These are phyloP conservation scores for Coniochaeta ligniaria DNA, from an alignment of 2,329 filamentous ascomycete species.

Conservation along the genomic window DNA sequence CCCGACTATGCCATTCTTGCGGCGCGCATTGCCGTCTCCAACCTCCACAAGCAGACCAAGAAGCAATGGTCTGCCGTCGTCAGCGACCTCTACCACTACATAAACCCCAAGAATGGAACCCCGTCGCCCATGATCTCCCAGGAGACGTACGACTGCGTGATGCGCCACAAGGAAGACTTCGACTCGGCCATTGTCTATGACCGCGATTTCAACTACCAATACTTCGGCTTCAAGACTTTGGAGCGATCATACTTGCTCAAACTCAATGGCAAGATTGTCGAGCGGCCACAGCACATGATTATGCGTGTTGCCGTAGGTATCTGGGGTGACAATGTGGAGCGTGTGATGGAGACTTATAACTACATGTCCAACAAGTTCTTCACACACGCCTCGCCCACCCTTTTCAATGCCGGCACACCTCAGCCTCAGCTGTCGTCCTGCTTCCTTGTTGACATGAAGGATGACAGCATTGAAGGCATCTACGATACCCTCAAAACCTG, in stretches of 20 bases:
- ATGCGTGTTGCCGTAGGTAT: constrained; percentile 99
- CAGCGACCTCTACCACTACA: constrained; percentile 87
- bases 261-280: constrained; percentile 90
- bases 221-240: constrained; percentile 98
- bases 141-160: constrained; percentile 83
- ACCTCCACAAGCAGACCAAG: constrained; percentile 99
- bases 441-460: constrained; percentile 99
- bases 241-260: constrained; percentile 97
- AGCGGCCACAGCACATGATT: constrained; percentile 98
- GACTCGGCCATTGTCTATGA: constrained; percentile 99
- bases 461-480: constrained; percentile 98
- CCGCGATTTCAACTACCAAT: constrained; percentile 99
- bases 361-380: constrained; percentile 99
- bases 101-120: constrained; percentile 86
- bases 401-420: constrained; percentile 96
- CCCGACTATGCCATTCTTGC: constrained; percentile 98
- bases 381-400: constrained; percentile 93
- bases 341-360: constrained; percentile 95
- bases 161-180: constrained; percentile 93
- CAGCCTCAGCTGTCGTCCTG: constrained; percentile 93
- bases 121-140: constrained; percentile 91
- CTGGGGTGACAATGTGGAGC: constrained; percentile 90
- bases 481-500: constrained; percentile 99
- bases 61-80: constrained; percentile 98
- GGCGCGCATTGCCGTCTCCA: constrained; percentile 96